Conservation (phyloP, 345 rosid species). For the Schrenkiella parvula region DNA sequence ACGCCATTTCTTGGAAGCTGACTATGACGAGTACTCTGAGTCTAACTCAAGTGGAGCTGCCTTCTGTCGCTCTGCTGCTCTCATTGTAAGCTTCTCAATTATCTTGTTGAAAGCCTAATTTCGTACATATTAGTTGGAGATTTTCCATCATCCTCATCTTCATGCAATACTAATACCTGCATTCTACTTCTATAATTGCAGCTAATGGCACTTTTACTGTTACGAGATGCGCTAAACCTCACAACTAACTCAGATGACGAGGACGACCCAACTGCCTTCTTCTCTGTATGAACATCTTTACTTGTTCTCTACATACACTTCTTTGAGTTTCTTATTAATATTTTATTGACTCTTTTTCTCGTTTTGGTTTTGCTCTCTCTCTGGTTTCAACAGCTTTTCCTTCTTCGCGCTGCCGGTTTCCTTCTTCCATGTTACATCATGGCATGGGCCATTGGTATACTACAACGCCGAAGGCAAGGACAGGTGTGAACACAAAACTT, state of each 20-base stretch:
- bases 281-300: conserved; percentile 58
- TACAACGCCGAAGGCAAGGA: conserved; percentile 93
- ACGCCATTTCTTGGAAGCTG: conserved; percentile 81
- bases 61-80: conserved; percentile 94
- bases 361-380: neutral
- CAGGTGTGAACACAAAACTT: conserved; percentile 43
- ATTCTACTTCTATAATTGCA: conserved; percentile 22
- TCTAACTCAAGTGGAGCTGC: conserved; percentile 91
- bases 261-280: conserved; percentile 77
- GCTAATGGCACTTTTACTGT: conserved; percentile 92
- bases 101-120: neutral
- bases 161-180: neutral
- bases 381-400: conserved; percentile 59
- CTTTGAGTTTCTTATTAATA: neutral
- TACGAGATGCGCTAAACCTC: conserved; percentile 83
- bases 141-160: neutral
- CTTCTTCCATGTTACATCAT: conserved; percentile 96
- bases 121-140: neutral
- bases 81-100: conserved; percentile 53
- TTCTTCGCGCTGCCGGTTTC: conserved; percentile 91
- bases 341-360: neutral
- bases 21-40: conserved; percentile 88
- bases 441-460: conserved; percentile 97
- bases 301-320: conserved; percentile 1
- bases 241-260: conserved; percentile 73